A percentile compares a stretch with the other conserved stretches of the same genome.
phyloP scores from a whole-genome alignment of 2,329 filamentous ascomycete species.

The Curvularia spicifera region DNA sequence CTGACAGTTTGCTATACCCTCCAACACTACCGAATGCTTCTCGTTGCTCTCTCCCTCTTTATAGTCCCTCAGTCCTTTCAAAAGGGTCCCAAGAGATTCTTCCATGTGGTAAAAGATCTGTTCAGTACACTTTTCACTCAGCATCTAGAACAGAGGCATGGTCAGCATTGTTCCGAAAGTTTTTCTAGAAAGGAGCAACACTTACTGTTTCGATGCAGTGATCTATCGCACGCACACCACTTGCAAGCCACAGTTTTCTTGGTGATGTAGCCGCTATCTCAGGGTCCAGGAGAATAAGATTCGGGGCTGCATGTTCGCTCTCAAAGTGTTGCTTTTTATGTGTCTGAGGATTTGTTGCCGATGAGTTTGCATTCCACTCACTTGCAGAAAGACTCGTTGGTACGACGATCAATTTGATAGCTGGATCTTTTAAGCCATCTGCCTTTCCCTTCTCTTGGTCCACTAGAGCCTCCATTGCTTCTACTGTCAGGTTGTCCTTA shows the following conservation, averaged over 20 bases:
- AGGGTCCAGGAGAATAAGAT: constrained; percentile 33
- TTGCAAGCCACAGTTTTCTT: constrained; percentile 34
- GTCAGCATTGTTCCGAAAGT: background rate
- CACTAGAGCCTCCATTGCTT: constrained; percentile 32
- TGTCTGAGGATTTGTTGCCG: constrained; percentile 27
- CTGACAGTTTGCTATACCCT: constrained; percentile 31
- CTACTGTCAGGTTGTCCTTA: constrained; percentile 19
- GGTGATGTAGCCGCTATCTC: constrained; percentile 35
- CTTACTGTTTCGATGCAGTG: constrained; percentile 39
- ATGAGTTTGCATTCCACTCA: constrained; percentile 34
- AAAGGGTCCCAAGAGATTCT: constrained; percentile 29
- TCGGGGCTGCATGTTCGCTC: constrained; percentile 21
- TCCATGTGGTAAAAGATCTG: constrained; percentile 28
- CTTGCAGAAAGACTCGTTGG: constrained; percentile 36
- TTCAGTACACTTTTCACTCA: constrained; percentile 21
- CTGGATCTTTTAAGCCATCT: constrained; percentile 23
- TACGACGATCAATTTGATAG: constrained; percentile 27
- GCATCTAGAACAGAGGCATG: constrained; percentile 9
- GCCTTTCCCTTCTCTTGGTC: constrained; percentile 27
- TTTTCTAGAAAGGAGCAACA: background rate
- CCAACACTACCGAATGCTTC: constrained; percentile 18
- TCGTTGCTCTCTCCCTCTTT: constrained; percentile 24
- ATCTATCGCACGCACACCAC: constrained; percentile 38
- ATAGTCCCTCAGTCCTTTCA: constrained; percentile 27
- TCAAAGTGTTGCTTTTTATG: constrained; percentile 38